Conservation (phyloP, 495 filamentous ascomycete species). For the Talaromyces adpressus region DNA sequence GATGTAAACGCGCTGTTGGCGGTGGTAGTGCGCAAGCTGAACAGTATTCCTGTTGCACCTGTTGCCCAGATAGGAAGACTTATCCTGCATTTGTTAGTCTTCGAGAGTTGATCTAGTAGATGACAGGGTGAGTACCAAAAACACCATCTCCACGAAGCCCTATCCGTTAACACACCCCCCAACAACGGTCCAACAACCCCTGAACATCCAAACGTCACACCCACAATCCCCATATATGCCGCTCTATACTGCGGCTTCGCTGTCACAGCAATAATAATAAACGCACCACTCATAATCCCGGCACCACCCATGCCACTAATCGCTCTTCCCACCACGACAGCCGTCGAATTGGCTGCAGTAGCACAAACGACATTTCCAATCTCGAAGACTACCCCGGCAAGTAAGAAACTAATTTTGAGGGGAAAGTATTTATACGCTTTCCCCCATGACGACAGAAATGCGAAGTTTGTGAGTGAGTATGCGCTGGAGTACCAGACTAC, state of each 20-base stretch:
- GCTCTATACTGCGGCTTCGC: constrained; percentile 40
- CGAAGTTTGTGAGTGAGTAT: constrained; percentile 28
- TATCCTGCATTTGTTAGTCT: constrained; percentile 13
- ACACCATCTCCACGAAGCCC: constrained; percentile 40
- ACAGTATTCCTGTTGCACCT: constrained; percentile 26
- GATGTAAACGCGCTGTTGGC: constrained; percentile 4
- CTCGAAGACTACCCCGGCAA: constrained; percentile 61
- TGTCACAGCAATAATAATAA: constrained; percentile 63
- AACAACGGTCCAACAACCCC: constrained; percentile 56
- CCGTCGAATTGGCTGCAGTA: constrained; percentile 49
- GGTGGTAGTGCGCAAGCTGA: not conserved
- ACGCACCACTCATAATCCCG: constrained; percentile 62
- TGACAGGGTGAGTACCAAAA: constrained; percentile 21
- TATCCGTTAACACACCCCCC: constrained; percentile 54
- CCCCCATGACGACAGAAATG: constrained; percentile 44
- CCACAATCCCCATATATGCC: constrained; percentile 42
- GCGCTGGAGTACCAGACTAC: constrained; percentile 50
- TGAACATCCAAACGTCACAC: constrained; percentile 58
- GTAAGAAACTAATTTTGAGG: constrained; percentile 61
- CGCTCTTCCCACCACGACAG: constrained; percentile 61
- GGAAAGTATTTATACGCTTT: constrained; percentile 71
- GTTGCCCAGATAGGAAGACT: constrained; percentile 56
- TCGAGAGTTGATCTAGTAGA: too few relatives aligned
- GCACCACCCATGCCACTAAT: constrained; percentile 67
- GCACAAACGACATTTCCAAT: constrained; percentile 57